Base-by-base conservation (phyloP, 2,329 filamentous ascomycete species). In the Cytospora mali region DNA sequence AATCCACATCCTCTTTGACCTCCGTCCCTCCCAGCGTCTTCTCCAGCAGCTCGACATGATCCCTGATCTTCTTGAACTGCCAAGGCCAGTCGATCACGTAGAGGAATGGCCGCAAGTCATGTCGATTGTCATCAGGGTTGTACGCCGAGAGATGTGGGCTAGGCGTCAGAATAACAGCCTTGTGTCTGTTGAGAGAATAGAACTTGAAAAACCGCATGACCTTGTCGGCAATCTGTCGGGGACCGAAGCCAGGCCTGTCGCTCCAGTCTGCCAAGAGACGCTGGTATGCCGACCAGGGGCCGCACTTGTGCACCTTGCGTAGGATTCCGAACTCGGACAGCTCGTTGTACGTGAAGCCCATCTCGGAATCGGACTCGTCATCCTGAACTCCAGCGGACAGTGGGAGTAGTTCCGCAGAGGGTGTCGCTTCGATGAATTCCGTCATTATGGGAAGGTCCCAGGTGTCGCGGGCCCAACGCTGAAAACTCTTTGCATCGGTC, bases 401-500 rank as follows among this genome's bases (percentile, higher is more conserved):
- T 0, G 77, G 77, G 4, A 78, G 72, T 0, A 82, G 75, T 69
- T 86, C 84, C 7, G 84, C 84, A 0, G 81, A 83, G 3, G 84
- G 84, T 0, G 76, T 79, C 0, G 84, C 86, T 29, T 82, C 76
- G 60, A 91, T 75, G 74, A 91, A 91, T 23, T 85, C 81, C 7
- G 81, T 73, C 35, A 90, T 77, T 55, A 90, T 85, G 0, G 87
- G 86, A 2, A 91, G 76, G 6, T 80, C 73, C 74, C 88, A 90
- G 25, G 79, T 76, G 23, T 75, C 75, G 23, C 77, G 71, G 2
- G 84, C 81, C 79, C 84, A 90, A 39, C 73, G 74, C 66, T 89
- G 86, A 75, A 92, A 90, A 18, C 78, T 73, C 70, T 86, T 88
- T 2, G 89, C 79, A 67, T 91, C 89, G 2, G 81, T 84, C 71